Base-by-base conservation (phyloP, 2,329 filamentous ascomycete species). In the Teratosphaeria pseudoeucalypti region DNA sequence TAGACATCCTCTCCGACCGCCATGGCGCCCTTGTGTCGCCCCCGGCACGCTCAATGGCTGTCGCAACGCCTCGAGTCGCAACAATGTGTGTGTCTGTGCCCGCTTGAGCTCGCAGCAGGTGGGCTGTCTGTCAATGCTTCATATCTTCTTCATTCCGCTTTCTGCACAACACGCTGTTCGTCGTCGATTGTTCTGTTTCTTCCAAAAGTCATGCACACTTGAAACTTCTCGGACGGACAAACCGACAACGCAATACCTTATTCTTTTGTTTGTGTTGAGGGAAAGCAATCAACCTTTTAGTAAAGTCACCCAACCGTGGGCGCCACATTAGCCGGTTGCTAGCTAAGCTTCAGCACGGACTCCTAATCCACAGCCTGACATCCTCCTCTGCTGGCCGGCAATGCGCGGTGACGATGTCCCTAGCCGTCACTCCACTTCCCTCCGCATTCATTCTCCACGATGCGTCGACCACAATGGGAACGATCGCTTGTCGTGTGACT, bases 1-100 rank as follows among this genome's bases (percentile, higher is more conserved):
- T 87, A 87, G 58, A 84, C 84, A 74, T 85, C 82, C 72, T 82
- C 81, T 62, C 74, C 72, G 26, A 65, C 61, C 39, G 43, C 43
- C 43, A 49, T 49, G 43, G 43, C 43, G 43, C 43, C 16, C 9
- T 49, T 43, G 37, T 43, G 37, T 43, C 37, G 37, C 37, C 37
- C 37, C 12, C 37, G 16, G 16, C 12, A 43, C 37, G 4, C 37
- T 43, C 37, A 43, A 43, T 43, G 37, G 37, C 37, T n/a, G 10
- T 43, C 43, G 43, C 4, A 10, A 49, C n/a, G 43, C n/a, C n/a
- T 10, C 16, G n/a, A 49, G 43, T 49, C n/a, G 43, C 43, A 49
- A 49, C 16, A 49, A 23, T 49, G 43, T 49, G n/a, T 49, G 4
- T 32, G 29, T 23, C 43, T 47, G 43, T 49, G 43, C 43, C 43